A percentile compares a stretch with the other conserved stretches of the same genome.
Conservation (phyloP, 2,329 filamentous ascomycete genomes). For the Fragosphaeria purpurea region DNA sequence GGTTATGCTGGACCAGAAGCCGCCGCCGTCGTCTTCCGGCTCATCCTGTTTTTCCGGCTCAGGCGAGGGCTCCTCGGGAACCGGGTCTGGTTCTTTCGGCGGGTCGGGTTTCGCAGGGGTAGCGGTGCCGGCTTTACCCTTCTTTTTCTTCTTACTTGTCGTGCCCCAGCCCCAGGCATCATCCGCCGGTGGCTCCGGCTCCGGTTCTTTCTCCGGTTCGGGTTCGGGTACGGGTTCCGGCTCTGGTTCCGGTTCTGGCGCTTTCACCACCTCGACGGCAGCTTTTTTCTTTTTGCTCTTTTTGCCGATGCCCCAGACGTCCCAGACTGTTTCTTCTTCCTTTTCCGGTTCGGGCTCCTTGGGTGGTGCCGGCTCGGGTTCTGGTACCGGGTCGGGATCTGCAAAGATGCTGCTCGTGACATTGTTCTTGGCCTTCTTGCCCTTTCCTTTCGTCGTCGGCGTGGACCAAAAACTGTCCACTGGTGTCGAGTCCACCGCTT, state of each 20-base stretch:
- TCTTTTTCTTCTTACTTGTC: constrained; percentile 18
- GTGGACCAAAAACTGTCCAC: constrained; percentile 19
- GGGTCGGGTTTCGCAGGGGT: background rate
- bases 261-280: background rate
- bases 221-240: constrained; percentile 5
- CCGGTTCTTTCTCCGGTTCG: constrained; percentile 7
- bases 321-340: constrained; percentile 25
- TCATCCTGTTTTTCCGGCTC: constrained; percentile 5
- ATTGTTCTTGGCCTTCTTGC: constrained; percentile 29
- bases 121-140: constrained; percentile 13
- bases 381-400: constrained; percentile 4
- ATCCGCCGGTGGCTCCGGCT: constrained; percentile 7
- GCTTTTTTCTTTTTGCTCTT: constrained; percentile 32
- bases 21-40: background rate
- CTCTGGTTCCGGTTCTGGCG: constrained; percentile 1
- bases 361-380: background rate
- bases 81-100: constrained; percentile 1
- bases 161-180: constrained; percentile 3
- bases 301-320: constrained; percentile 31
- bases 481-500: constrained; percentile 12
- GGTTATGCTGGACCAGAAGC: constrained; percentile 21
- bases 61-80: constrained; percentile 11
- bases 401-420: constrained; percentile 10
- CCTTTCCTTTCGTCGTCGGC: constrained; percentile 29
- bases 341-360: constrained; percentile 7